Evolutionary conservation across 441 rosid species (phyloP).

Genomic region (Euphorbia neoarborescens): DNA sequence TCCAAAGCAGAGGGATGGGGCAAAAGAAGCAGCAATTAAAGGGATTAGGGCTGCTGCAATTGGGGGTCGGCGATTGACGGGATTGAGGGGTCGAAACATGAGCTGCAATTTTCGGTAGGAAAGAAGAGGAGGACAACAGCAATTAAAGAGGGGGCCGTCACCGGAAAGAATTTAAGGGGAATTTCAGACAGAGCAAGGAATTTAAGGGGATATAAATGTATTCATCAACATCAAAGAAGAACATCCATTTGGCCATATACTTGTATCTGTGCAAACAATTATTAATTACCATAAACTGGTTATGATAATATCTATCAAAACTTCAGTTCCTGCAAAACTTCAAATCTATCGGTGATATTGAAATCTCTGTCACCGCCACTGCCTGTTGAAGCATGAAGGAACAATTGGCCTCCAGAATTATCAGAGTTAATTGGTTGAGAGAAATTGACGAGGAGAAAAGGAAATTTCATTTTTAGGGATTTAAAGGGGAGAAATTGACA

Average conservation of each 20-base stretch:
- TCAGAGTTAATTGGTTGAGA: constrained; percentile 35
- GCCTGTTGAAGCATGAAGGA: constrained; percentile 59
- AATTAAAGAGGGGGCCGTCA: no score
- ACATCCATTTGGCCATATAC: constrained; percentile 67
- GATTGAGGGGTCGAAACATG: no score
- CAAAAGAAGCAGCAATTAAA: no score
- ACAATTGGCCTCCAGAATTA: constrained; percentile 60
- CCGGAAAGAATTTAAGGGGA: no score
- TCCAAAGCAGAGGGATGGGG: no score
- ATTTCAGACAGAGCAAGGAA: no score
- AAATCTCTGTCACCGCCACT: constrained; percentile 48
- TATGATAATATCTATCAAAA: constrained; percentile 90
- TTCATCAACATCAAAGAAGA: constrained; percentile 91
- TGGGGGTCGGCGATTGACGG: no score
- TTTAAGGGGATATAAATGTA: constrained; percentile 54
- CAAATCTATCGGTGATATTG: constrained; percentile 49
- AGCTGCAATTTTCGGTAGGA: no score
- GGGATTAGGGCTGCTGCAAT: no score
- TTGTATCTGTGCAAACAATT: constrained; percentile 78
- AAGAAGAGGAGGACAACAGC: no score
- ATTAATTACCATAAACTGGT: constrained; percentile 85
- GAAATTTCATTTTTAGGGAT: no score
- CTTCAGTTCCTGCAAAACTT: constrained; percentile 44
- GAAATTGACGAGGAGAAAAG: constrained; percentile 75
- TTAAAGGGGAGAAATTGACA: no score